These are phyloP conservation scores for Nannochloropsis oceanica DNA, from an alignment of 108 stramenopile species.

Conservation along the genomic window DNA sequence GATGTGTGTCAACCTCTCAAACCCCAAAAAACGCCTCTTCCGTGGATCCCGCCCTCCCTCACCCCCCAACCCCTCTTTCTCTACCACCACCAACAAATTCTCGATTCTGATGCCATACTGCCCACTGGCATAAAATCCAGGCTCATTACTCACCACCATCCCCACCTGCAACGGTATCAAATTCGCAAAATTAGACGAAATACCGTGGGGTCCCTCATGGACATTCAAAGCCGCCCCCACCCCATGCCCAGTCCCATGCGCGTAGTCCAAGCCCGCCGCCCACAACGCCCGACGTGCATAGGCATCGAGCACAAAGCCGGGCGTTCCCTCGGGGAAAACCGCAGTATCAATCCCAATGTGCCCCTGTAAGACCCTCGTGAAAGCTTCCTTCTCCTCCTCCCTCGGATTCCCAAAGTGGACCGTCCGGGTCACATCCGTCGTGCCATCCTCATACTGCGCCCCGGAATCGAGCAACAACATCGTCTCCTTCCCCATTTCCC, in stretches of 20 bases:
- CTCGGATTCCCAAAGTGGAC: conserved; percentile 79
- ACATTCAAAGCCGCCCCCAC: conserved; percentile 92
- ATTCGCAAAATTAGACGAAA: conserved; percentile 21
- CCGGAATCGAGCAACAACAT: conserved; percentile 28
- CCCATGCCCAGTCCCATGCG: conserved; percentile 94
- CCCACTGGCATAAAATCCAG: conserved; percentile 85
- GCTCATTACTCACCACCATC: conserved; percentile 95
- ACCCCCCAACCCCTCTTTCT: background rate
- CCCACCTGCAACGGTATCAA: conserved; percentile 60
- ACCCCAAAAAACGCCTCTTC: background rate
- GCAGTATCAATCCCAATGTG: conserved; percentile 76
- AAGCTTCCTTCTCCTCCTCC: conserved; percentile 53
- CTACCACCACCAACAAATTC: conserved; percentile 3
- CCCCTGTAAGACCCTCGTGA: conserved; percentile 86
- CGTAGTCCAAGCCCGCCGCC: conserved; percentile 78
- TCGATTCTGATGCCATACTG: conserved; percentile 90
- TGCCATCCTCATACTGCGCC: conserved; percentile 84
- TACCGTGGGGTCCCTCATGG: conserved; percentile 79
- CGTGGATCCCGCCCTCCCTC: background rate
- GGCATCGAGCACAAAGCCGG: conserved; percentile 55
- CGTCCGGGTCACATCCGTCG: conserved; percentile 90
- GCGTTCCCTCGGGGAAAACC: conserved; percentile 79
- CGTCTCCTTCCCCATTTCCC: background rate
- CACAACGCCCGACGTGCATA: conserved; percentile 76
- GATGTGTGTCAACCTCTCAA: background rate